Percentiles rank a stretch among this genome's conserved stretches.
These are phyloP conservation scores for Cicer cuneatum DNA, from an alignment of 306 rosid genomes.

Conservation along the genomic window DNA sequence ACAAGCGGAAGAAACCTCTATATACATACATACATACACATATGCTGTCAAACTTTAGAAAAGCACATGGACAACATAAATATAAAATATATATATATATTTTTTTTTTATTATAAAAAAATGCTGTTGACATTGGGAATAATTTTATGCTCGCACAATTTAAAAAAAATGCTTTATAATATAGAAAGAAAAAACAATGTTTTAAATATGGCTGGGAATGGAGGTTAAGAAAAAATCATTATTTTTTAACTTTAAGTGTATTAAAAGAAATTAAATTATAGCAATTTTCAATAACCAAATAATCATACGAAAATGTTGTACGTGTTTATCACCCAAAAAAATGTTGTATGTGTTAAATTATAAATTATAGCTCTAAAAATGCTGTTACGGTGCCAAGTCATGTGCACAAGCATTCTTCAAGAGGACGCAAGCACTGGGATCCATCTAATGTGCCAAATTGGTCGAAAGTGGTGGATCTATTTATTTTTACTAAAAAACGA, in stretches of 20 bases:
- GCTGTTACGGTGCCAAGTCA: constrained; percentile 17
- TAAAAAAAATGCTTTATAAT: background rate
- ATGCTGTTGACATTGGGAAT: background rate
- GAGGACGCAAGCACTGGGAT: constrained; percentile 28
- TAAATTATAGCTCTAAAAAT: constrained; percentile 3
- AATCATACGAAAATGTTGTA: background rate
- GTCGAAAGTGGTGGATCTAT: constrained; percentile 17
- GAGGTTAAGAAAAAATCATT: no score
- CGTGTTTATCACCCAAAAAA: no score
- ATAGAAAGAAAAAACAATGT: background rate
- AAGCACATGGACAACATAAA: constrained; percentile 23
- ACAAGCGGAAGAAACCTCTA: background rate
- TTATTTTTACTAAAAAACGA: no score
- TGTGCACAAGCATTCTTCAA: constrained; percentile 18
- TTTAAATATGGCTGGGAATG: no score
- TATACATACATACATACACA: background rate
- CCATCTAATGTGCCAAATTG: constrained; percentile 13
- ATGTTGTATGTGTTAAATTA: background rate
- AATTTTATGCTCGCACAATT: background rate
- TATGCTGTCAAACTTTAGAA: constrained; percentile 33
- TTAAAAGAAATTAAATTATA: background rate
- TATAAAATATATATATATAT: background rate
- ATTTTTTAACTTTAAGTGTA: background rate
- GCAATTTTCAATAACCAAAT: background rate
- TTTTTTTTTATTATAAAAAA: background rate